Conservation (phyloP, 768 basidiomycete species). For the Phanerodontia chrysosporium region DNA sequence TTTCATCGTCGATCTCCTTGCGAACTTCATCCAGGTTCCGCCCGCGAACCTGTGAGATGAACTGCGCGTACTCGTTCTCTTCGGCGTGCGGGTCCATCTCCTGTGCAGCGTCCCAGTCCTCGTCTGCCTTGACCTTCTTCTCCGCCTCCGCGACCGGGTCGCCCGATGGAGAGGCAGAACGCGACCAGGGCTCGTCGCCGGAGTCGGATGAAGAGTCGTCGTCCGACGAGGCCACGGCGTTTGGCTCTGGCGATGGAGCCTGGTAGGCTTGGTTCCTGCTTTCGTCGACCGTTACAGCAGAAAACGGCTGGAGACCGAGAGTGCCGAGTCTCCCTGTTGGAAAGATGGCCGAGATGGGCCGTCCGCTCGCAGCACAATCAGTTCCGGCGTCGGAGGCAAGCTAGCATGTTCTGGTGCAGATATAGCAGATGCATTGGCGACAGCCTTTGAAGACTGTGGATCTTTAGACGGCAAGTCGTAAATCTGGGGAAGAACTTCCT, state of each 20-base stretch:
- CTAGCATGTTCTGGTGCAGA: too few species aligned
- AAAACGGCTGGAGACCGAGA: neutral
- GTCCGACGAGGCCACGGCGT: conserved; percentile 22
- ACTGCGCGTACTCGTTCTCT: conserved; percentile 87
- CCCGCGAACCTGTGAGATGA: conserved; percentile 88
- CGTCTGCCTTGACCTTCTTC: conserved; percentile 26
- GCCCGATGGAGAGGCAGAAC: neutral
- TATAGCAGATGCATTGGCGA: too few species aligned
- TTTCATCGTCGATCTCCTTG: conserved; percentile 90
- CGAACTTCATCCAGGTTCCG: conserved; percentile 77
- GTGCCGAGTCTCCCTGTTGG: neutral
- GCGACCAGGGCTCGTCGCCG: neutral
- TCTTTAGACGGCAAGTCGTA: neutral
- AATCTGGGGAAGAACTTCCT: conserved; percentile 27
- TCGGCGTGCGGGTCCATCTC: conserved; percentile 80
- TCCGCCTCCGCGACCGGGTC: conserved; percentile 18
- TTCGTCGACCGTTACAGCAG: neutral
- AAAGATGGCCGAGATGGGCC: neutral
- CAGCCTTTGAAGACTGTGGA: too few species aligned
- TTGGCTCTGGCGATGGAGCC: neutral
- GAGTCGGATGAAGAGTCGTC: conserved; percentile 3
- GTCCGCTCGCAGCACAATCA: too few species aligned
- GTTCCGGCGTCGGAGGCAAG: too few species aligned
- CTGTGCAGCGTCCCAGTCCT: conserved; percentile 76
- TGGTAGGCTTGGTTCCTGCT: neutral